Evolutionary conservation across 768 basidiomycete genomes (phyloP).

Genomic region (Boletus pseudo-olivaceus): DNA sequence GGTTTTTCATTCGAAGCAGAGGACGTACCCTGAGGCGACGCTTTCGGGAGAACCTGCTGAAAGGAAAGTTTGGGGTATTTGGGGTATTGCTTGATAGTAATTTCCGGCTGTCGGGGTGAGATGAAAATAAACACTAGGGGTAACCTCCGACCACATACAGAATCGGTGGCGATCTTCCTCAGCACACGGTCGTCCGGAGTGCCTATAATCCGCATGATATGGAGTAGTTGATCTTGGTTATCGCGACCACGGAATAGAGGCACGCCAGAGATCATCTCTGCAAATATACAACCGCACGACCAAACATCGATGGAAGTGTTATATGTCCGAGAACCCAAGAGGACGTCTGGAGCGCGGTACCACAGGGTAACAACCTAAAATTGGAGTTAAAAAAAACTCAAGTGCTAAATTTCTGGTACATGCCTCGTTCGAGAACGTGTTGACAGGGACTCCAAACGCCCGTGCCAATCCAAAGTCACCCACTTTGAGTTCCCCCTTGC

Average conservation of each 20-base stretch:
- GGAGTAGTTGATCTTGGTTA: constrained; percentile 95
- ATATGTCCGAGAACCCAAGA: constrained; percentile 95
- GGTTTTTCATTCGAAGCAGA: not conserved
- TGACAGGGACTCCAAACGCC: constrained; percentile 98
- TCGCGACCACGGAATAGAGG: constrained; percentile 96
- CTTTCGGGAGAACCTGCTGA: constrained; percentile 79
- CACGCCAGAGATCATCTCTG: constrained; percentile 98
- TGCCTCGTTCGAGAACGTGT: constrained; percentile 97
- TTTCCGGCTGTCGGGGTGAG: constrained; percentile 62
- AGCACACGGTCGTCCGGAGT: constrained; percentile 89
- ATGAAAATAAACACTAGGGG: not conserved
- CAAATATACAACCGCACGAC: constrained; percentile 99
- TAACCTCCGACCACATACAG: constrained; percentile 47
- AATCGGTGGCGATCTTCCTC: constrained; percentile 85
- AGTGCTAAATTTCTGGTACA: not conserved
- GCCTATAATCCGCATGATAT: constrained; percentile 96
- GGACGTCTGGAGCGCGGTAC: constrained; percentile 98
- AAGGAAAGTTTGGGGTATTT: constrained; percentile 83
- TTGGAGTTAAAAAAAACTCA: constrained; percentile 3
- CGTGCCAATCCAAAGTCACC: constrained; percentile 97
- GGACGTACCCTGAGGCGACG: constrained; percentile 69
- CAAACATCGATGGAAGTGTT: constrained; percentile 98
- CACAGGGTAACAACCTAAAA: constrained; percentile 91
- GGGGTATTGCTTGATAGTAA: constrained; percentile 79
- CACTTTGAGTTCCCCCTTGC: constrained; percentile 93